Conservation (phyloP, 2,329 filamentous ascomycete genomes). For the Aspergillus melleus region DNA sequence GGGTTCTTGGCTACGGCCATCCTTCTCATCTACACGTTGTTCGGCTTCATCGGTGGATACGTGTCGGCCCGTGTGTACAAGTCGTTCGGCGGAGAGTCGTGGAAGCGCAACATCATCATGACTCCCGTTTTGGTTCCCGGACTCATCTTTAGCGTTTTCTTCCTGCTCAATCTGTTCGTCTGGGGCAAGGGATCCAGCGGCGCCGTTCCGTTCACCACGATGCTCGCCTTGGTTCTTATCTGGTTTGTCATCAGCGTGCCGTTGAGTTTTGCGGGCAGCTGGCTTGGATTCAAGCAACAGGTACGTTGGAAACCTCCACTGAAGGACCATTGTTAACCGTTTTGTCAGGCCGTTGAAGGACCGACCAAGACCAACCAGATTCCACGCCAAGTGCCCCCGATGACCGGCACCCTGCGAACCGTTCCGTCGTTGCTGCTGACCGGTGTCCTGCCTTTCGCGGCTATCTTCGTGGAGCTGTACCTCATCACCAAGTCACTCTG, state of each 20-base stretch:
- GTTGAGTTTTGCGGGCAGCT: constrained; percentile 84
- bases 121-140: constrained; percentile 85
- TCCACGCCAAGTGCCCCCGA: constrained; percentile 88
- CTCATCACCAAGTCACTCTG: constrained; percentile 99
- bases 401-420: constrained; percentile 77
- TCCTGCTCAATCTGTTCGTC: constrained; percentile 92
- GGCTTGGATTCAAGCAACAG: constrained; percentile 81
- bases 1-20: constrained; percentile 92
- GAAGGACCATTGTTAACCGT: not conserved
- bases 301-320: constrained; percentile 31
- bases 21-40: constrained; percentile 87
- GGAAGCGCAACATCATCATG: constrained; percentile 89
- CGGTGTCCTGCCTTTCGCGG: constrained; percentile 88
- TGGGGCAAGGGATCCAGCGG: constrained; percentile 92
- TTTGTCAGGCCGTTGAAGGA: constrained; percentile 61
- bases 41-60: constrained; percentile 91
- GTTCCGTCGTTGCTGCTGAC: constrained; percentile 89
- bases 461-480: constrained; percentile 97
- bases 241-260: constrained; percentile 98
- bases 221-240: constrained; percentile 88
- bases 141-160: constrained; percentile 84
- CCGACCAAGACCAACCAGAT: constrained; percentile 98
- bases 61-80: constrained; percentile 91
- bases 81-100: constrained; percentile 83
- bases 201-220: constrained; percentile 93